Evolutionary conservation across 1,284 basidiomycete genomes (phyloP), one percentile per base, ranked within the genome.

Genomic region (Trametes pubescens): DNA sequence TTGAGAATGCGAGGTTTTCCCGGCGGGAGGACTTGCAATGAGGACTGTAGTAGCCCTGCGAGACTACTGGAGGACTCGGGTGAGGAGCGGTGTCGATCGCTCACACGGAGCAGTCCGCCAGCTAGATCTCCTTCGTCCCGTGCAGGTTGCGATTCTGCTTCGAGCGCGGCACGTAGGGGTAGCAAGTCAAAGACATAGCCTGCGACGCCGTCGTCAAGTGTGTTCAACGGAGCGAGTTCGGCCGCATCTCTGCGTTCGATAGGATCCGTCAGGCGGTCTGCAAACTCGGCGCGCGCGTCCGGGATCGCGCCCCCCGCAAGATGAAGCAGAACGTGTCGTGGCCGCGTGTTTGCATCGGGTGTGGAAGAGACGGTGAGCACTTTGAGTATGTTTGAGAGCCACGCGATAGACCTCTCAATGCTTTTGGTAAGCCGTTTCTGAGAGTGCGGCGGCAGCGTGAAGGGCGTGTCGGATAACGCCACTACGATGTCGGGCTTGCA

Each of bases 361-460:
- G 8, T 37, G 18, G 37, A 24, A n/a, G 54, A 18, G 11, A 24
- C 53, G n/a, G 53, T 34, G 7, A 52, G 29, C 29, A 59, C 37
- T 38, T 58, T 66, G 16, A 92, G 78, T 3, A 91, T 66, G 44
- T 83, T 77, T 0, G 80, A 75, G 0, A 93, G 76, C 92, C 92
- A 94, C 1, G 80, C 74, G 7, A 80, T 72, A 2, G 86, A 87
- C 24, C 92, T 81, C 54, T 91, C 87, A 57, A 94, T 81, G 72
- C 87, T 89, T 72, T 93, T 94, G 32, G 83, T 87, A 5, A 89
- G 74, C 11, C 92, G 86, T 69, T 90, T 93, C 71, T 92, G 89
- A 4, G 88, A 91, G 65, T 87, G 83, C 0, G 88, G 85, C 0
- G 85, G 81, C 1, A 79, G 68, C 0, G 88, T 90, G 71, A 85